Base-by-base conservation (phyloP, 257 asterid species). In the Scutellaria minor region DNA sequence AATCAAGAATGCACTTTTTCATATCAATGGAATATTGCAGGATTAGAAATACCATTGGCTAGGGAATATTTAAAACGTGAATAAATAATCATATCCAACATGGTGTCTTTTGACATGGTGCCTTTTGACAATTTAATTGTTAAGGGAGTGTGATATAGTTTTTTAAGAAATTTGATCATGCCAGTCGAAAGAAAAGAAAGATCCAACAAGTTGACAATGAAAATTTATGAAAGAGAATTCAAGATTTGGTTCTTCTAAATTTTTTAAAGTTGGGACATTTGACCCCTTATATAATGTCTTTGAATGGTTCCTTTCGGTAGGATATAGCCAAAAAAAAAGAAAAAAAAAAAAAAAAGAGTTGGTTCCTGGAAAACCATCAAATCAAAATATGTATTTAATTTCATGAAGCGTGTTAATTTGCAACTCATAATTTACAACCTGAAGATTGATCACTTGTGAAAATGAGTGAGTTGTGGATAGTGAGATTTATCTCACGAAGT, bases 1-100 rank as follows among this genome's bases (percentile, higher is more conserved):
- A 2, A 69, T 54, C 52, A 68, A 61, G 52, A 53, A 42, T 44
- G 24, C 37, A 54, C 71, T 46, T 62, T 62, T 41, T 62, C 40
- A 62, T 61, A 61, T 3, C 52, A 44, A 61, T 52, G 53, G 53
- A 63, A 69, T 69, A 60, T 54, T 64, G 71, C 56, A 66, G 73
- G 62, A 66, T 55, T 65, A 45, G 53, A 74, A 56, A 46, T 67
- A 41, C 51, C 13, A 41, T 76, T 76, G 65, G 72, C 47, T 69
- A 44, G 11, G 41, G 14, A 76, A 76, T 68, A 64, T 44, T 61
- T 5, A 41, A 66, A 75, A 75, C 65, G 75, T 61, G 75, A 41
- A 22, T 66, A 57, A 68, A 59, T 51, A 22, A 59, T 67, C 70
- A 51, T 47, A 69, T 75, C 63, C 27, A 66, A 9, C 60, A 66